Evolutionary conservation across 495 filamentous ascomycete genomes (phyloP).

Genomic region (Talaromyces liani): DNA sequence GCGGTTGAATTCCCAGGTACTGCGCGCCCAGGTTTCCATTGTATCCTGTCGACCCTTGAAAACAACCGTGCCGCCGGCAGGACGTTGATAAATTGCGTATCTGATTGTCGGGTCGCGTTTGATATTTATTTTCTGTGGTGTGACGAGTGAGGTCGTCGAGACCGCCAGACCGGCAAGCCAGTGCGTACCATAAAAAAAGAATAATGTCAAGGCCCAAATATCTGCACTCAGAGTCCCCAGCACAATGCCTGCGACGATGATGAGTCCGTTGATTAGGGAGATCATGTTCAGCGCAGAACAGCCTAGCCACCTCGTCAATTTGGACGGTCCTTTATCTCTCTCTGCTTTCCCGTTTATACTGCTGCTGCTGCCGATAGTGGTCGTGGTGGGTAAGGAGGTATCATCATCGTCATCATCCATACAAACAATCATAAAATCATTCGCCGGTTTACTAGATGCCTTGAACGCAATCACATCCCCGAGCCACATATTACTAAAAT

Average conservation of each 20-base stretch:
- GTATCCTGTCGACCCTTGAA: conserved; percentile 22
- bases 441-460: conserved; percentile 15
- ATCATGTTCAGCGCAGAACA: conserved; percentile 14
- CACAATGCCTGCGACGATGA: conserved; percentile 17
- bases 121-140: conserved; percentile 12
- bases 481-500: conserved; percentile 22
- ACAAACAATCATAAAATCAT: conserved; percentile 19
- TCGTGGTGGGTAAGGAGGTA: neutral
- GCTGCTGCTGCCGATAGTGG: neutral
- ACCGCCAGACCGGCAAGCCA: conserved; percentile 18
- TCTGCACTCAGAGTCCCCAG: conserved; percentile 19
- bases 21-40: conserved; percentile 24
- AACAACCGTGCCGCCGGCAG: conserved; percentile 24
- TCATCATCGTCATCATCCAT: conserved; percentile 9
- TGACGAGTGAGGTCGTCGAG: conserved; percentile 17
- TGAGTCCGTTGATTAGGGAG: conserved; percentile 16
- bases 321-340: neutral
- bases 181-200: conserved; percentile 20
- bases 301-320: conserved; percentile 4
- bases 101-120: conserved; percentile 7
- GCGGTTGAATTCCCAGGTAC: conserved; percentile 22
- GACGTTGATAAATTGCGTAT: conserved; percentile 22
- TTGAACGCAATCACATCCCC: conserved; percentile 18
- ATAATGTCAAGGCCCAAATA: conserved; percentile 21
- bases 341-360: too few species aligned